Base-by-base conservation (phyloP, 169 alveolate genomes). In the Plasmodium yoelii region DNA sequence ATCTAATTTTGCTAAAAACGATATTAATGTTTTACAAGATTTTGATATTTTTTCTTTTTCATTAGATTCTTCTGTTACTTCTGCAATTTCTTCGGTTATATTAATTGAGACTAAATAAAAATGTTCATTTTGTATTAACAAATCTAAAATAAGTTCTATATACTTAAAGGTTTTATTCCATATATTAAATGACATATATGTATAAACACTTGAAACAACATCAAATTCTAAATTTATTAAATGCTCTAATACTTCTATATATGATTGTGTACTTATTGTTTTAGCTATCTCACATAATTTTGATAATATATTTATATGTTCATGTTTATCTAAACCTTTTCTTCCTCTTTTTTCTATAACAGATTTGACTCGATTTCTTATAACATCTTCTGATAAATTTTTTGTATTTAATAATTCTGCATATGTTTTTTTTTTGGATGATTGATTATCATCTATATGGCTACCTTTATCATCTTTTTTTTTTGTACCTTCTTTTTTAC, bases 331-430 rank as follows among this genome's bases (percentile, higher is more conserved):
- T 28, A 95, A 96, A 15, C 98, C 98, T 22, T 97, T 88, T 64
- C 96, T 94, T 10, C 98, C 98, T 34, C 98, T 92, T 70, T 93
- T 96, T 74, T 95, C 98, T 5, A 96, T 95, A 4, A 96, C 95
- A 68, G 95, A 87, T 88, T 94, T 95, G 13, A 96, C 97, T 24
- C 95, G 87, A 55, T 86, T 65, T 72, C 94, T 93, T 56, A 96
- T 93, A 47, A 88, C 95, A 1, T 95, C 97, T 46, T 90, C 97
- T 42, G 94, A 70, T 24, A 96, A 64, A 86, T 94, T 90, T 18
- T 92, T 94, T 67, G 94, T 92, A 28, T 92, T 95, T 24, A 94
- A 88, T 72, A 94, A 92, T 15, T 92, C 89, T 24, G 93, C 94
- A 73, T 92, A 93, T 13, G 96, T 95, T 60, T 93, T 88, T 39